These are phyloP conservation scores for Ampelocalamus luodianensis DNA, from an alignment of 176 grass and related monocot species.

Conservation along the genomic window DNA sequence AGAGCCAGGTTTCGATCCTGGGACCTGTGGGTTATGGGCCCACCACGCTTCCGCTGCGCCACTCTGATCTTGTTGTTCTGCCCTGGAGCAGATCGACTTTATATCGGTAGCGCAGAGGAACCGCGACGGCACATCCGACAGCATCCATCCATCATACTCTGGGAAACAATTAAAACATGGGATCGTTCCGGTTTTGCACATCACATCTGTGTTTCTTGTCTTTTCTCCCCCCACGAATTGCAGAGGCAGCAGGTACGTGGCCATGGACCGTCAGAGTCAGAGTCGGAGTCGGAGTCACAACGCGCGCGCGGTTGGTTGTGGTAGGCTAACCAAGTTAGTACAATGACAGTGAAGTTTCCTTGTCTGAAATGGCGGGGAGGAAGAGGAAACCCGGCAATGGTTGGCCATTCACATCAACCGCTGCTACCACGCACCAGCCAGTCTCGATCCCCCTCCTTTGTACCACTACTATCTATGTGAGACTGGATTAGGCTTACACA, in stretches of 20 bases:
- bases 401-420: background rate
- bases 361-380: background rate
- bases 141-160: too few species aligned
- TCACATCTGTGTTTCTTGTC: background rate
- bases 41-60: conserved; percentile 93
- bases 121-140: too few species aligned
- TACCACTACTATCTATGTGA: too few species aligned
- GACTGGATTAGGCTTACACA: too few species aligned
- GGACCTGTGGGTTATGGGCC: conserved; percentile 94
- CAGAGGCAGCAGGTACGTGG: background rate
- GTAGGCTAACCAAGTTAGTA: background rate
- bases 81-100: accelerated
- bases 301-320: background rate
- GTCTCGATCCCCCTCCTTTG: too few species aligned
- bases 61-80: conserved; percentile 50
- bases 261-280: background rate
- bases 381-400: background rate
- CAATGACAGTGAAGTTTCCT: background rate
- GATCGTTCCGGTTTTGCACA: too few species aligned
- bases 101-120: background rate
- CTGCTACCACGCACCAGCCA: too few species aligned
- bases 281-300: too few species aligned
- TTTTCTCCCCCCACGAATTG: background rate
- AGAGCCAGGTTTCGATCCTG: conserved; percentile 91
- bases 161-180: too few species aligned